Base-by-base conservation (phyloP, 352 stramenopile species). In the Stephanocyclus meneghinianus region DNA sequence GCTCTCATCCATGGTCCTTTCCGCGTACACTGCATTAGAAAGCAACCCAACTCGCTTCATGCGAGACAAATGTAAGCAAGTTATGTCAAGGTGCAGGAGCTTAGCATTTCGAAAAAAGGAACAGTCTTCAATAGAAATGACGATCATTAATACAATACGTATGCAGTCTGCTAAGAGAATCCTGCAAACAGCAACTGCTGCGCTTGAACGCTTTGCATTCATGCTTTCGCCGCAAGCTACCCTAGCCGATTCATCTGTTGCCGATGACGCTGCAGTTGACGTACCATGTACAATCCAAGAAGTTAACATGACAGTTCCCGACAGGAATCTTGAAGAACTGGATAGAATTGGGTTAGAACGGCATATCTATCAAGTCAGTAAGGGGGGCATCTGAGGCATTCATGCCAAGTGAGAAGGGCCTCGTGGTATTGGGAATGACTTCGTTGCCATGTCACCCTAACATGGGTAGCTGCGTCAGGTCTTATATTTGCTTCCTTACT, bases 401-500 rank as follows among this genome's bases (percentile, higher is more conserved):
- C 11, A 37, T 47, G 57, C 11, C 18, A 13, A 79, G 40, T 16
- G 53, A 26, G 60, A 29, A 44, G 37, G 10, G 59, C 40, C 70
- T 48, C 35, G 67, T 56, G 29, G 70, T 30, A 26, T 68, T 56
- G 29, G 70, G 60, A 64, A 53, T 75, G 56, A 13, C 50, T 55
- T 74, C 69, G 18, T 44, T 55, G 48, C 6, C 5, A 63, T 30
- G 26, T 40, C 65, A 13, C 45, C 59, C 2, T 55, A 53, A 26
- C 50, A 44, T 59, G 74, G 74, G 50, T 77, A 65, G 4, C 40
- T 72, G 29, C 61, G 45, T 51, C 75, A 83, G 40, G 42, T 87
- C 45, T 64, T 83, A 5, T 71, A 81, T 70, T 65, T 74, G 32
- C 60, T 87, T 2, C 70, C 81, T 71, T 61, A 62, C 59, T 47